Percentiles rank a stretch among this genome's conserved stretches.
phyloP scores from a whole-genome alignment of 306 rosid genomes.

The Prunus fruticosa region DNA sequence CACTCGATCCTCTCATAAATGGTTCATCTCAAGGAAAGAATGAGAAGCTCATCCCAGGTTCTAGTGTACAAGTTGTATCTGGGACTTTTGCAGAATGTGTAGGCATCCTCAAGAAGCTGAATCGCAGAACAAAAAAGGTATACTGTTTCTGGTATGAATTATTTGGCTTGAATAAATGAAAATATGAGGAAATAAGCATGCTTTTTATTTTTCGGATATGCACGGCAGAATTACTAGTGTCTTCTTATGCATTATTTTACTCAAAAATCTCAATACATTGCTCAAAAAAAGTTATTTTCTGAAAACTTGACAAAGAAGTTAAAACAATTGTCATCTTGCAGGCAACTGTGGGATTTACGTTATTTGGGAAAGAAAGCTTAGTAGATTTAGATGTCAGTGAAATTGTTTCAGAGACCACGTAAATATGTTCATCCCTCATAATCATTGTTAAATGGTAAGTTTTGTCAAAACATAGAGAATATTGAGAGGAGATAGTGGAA shows the following conservation, averaged over 20 bases:
- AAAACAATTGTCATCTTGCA: slow-evolving; percentile 47
- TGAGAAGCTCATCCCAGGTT: slow-evolving; percentile 50
- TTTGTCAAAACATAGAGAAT: too few species aligned
- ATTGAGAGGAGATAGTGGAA: too few species aligned
- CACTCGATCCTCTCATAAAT: slow-evolving; percentile 26
- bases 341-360: slow-evolving; percentile 75
- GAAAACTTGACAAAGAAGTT: slow-evolving; percentile 8
- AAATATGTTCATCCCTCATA: slow-evolving; percentile 2
- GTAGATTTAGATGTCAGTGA: slow-evolving; percentile 62
- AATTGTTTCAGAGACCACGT: slow-evolving; percentile 47
- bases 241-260: not conserved
- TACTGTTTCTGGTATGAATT: slow-evolving; percentile 11
- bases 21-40: slow-evolving; percentile 28
- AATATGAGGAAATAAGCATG: not conserved
- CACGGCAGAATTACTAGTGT: not conserved
- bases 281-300: not conserved
- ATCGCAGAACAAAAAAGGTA: slow-evolving; percentile 66
- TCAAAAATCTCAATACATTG: not conserved
- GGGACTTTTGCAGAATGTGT: slow-evolving; percentile 73
- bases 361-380: slow-evolving; percentile 89
- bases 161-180: slow-evolving; percentile 1
- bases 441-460: slow-evolving; percentile 36
- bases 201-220: not conserved
- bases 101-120: slow-evolving; percentile 80
- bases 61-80: slow-evolving; percentile 61